Conservation (phyloP, 306 rosid genomes). For the Citrullus mucosospermus region DNA sequence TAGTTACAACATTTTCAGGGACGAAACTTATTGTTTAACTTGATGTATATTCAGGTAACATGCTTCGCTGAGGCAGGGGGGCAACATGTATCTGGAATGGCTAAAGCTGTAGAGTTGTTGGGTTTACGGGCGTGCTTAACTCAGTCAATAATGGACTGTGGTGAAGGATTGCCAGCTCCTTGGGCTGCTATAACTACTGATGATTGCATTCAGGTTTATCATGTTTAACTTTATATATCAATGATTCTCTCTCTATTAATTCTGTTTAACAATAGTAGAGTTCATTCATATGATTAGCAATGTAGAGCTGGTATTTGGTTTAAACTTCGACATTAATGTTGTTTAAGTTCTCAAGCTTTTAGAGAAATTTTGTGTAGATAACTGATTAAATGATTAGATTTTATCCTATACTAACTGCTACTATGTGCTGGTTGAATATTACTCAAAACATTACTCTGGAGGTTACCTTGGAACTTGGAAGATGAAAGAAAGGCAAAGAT, state of each 20-base stretch:
- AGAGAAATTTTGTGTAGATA: not conserved
- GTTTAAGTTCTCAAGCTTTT: not conserved
- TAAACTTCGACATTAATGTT: not conserved
- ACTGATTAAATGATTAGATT: not conserved
- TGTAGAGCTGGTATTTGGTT: not conserved
- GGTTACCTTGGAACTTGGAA: not conserved
- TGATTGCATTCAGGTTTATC: slow-evolving; percentile 51
- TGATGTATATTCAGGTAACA: slow-evolving; percentile 37
- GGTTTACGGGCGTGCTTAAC: slow-evolving; percentile 80
- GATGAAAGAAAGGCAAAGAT: not conserved
- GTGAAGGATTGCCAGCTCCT: slow-evolving; percentile 55
- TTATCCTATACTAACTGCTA: not conserved
- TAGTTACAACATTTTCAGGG: not conserved
- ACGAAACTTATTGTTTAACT: not conserved
- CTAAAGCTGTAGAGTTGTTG: slow-evolving; percentile 44
- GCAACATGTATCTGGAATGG: slow-evolving; percentile 72
- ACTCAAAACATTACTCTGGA: not conserved
- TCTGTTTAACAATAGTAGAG: not conserved
- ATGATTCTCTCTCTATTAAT: not conserved
- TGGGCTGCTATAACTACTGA: slow-evolving; percentile 50
- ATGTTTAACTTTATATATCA: not conserved
- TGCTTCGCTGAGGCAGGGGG: slow-evolving; percentile 97
- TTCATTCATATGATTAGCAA: not conserved
- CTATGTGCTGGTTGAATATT: not conserved
- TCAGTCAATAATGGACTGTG: slow-evolving; percentile 70